These are phyloP conservation scores for Darksidea phi DNA, from an alignment of 495 filamentous ascomycete species.

Conservation along the genomic window DNA sequence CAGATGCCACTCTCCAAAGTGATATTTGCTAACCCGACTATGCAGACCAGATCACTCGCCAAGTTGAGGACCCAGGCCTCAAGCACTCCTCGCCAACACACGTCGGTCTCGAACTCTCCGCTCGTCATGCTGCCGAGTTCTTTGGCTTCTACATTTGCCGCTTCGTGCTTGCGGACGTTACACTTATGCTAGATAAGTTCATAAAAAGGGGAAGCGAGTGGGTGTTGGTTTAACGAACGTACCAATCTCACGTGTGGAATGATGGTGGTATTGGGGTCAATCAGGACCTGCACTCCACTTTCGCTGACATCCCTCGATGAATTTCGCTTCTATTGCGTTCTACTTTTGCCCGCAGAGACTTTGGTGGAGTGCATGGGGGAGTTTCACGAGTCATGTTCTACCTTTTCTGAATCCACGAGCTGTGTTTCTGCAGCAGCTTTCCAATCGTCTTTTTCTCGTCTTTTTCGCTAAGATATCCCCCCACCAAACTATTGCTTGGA, in stretches of 20 bases:
- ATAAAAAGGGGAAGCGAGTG: slow-evolving; percentile 95
- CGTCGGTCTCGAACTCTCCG: slow-evolving; percentile 89
- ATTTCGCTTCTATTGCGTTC: neutral
- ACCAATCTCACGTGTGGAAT: neutral
- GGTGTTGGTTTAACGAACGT: slow-evolving; percentile 60
- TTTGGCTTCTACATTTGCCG: slow-evolving; percentile 96
- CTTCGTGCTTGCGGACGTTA: slow-evolving; percentile 82
- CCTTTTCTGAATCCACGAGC: neutral
- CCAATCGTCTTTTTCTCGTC: neutral
- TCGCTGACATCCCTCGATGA: neutral
- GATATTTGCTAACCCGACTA: slow-evolving; percentile 13
- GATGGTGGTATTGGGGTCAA: neutral
- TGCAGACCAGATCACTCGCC: slow-evolving; percentile 90
- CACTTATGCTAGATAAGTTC: slow-evolving; percentile 90
- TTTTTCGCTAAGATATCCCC: slow-evolving; percentile 1
- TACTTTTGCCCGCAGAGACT: too few relatives aligned
- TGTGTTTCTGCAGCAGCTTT: neutral
- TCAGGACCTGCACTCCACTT: neutral
- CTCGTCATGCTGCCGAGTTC: slow-evolving; percentile 92
- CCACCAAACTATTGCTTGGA: neutral
- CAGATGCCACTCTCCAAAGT: neutral
- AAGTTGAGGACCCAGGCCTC: slow-evolving; percentile 90
- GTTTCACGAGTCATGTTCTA: neutral
- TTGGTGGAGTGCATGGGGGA: neutral
- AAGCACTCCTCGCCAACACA: slow-evolving; percentile 81